Conservation (phyloP, 306 rosid genomes). For the Cucurbita argyrosperma region DNA sequence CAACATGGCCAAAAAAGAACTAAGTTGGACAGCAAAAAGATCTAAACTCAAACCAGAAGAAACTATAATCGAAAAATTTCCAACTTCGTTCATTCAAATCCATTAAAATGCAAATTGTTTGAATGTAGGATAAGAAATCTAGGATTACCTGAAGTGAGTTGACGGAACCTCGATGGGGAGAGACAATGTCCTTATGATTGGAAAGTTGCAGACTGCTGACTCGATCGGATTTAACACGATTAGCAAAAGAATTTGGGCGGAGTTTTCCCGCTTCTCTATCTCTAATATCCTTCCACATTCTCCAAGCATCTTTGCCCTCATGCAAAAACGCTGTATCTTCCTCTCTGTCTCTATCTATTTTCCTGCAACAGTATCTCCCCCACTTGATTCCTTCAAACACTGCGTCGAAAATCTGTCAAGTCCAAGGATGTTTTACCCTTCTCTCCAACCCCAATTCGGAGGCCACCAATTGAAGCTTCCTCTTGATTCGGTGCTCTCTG, state of each 20-base stretch:
- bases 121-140: neutral
- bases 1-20: neutral
- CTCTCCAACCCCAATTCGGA: neutral
- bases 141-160: slow-evolving; percentile 64
- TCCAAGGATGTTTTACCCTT: neutral
- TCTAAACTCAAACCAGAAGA: neutral
- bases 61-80: neutral
- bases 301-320: slow-evolving; percentile 60
- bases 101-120: neutral
- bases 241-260: slow-evolving; percentile 41
- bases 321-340: neutral
- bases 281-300: slow-evolving; percentile 83
- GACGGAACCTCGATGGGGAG: slow-evolving; percentile 70
- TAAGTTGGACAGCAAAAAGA: neutral
- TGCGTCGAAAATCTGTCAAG: neutral
- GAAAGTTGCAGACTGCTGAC: slow-evolving; percentile 41
- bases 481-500: neutral
- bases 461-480: neutral
- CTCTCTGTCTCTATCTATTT: slow-evolving; percentile 6
- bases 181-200: slow-evolving; percentile 54
- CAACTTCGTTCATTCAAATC: neutral
- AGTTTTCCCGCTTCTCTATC: slow-evolving; percentile 73
- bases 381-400: neutral
- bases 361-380: neutral
- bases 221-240: slow-evolving; percentile 56